These are phyloP conservation scores for Bruguiera gymnorhiza DNA, from an alignment of 345 rosid species.

Conservation along the genomic window DNA sequence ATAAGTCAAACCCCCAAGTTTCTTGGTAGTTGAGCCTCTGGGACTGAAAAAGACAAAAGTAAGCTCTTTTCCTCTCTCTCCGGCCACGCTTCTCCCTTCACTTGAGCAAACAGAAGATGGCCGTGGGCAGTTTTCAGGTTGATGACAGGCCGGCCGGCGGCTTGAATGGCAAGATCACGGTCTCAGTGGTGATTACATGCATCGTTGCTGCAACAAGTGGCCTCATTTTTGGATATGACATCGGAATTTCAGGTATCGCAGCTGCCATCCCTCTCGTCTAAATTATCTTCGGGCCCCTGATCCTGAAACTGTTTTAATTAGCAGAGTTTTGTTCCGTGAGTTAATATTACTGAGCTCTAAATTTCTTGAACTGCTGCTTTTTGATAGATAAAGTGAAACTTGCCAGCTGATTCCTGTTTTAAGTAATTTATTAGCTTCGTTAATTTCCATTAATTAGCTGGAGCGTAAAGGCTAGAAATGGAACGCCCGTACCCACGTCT, in stretches of 20 bases:
- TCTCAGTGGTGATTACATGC: slow-evolving; percentile 61
- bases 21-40: too few relatives aligned
- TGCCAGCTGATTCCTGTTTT: too few relatives aligned
- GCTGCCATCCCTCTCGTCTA: background rate
- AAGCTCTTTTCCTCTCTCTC: background rate
- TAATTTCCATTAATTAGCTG: too few relatives aligned
- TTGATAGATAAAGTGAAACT: too few relatives aligned
- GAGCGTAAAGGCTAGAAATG: too few relatives aligned
- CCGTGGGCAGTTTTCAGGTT: slow-evolving; percentile 43
- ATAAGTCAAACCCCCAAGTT: too few relatives aligned
- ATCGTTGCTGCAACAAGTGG: slow-evolving; percentile 80
- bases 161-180: slow-evolving; percentile 45
- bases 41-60: background rate
- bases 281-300: too few relatives aligned
- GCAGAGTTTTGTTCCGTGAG: background rate
- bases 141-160: slow-evolving; percentile 20
- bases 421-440: too few relatives aligned
- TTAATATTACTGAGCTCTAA: background rate
- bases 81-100: background rate
- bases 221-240: slow-evolving; percentile 80
- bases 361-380: too few relatives aligned
- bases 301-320: background rate
- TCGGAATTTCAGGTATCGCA: slow-evolving; percentile 70
- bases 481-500: too few relatives aligned
- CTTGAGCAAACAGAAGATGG: slow-evolving; percentile 32